A percentile compares a stretch with the other conserved stretches of the same genome.
These are phyloP conservation scores for Gnomoniopsis sp. DNA, from an alignment of 2,329 filamentous ascomycete genomes.

Conservation along the genomic window DNA sequence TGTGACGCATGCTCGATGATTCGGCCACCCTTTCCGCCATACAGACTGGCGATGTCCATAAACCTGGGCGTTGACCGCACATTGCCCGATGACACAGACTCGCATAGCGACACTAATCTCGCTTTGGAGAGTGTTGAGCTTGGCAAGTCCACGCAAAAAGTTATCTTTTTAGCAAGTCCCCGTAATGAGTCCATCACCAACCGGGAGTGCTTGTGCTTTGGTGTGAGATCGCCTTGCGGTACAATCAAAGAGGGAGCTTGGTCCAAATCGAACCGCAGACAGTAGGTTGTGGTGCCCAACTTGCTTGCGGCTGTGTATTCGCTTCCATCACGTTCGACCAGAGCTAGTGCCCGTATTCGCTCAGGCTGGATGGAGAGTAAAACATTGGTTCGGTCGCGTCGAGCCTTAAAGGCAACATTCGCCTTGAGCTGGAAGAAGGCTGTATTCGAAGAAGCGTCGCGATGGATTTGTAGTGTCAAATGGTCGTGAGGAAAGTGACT, in stretches of 20 bases:
- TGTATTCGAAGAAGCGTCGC: background rate
- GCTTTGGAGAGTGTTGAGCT: background rate
- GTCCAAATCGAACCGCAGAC: background rate
- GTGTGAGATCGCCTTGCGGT: constrained; percentile 3
- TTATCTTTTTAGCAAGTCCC: background rate
- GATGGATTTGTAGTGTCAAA: background rate
- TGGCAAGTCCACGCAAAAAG: background rate
- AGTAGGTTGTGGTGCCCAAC: constrained; percentile 1
- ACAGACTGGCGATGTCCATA: constrained; percentile 10
- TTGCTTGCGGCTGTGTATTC: background rate
- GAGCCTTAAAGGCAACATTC: background rate
- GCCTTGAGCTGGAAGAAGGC: constrained; percentile 6
- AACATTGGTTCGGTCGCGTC: constrained; percentile 4
- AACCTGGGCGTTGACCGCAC: background rate
- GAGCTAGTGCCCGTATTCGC: background rate
- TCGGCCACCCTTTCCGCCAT: constrained; percentile 13
- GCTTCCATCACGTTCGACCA: background rate
- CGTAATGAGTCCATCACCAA: constrained; percentile 1
- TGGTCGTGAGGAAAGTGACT: constrained; percentile 2
- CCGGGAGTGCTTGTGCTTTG: constrained; percentile 4
- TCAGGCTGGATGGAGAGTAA: background rate
- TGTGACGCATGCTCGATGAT: constrained; percentile 1
- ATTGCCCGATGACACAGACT: background rate
- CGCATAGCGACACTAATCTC: background rate
- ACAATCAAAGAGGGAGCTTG: background rate